Evolutionary conservation across 257 asterid species (phyloP), one percentile per base, ranked within the genome.

Genomic region (Jacaranda mimosifolia): DNA sequence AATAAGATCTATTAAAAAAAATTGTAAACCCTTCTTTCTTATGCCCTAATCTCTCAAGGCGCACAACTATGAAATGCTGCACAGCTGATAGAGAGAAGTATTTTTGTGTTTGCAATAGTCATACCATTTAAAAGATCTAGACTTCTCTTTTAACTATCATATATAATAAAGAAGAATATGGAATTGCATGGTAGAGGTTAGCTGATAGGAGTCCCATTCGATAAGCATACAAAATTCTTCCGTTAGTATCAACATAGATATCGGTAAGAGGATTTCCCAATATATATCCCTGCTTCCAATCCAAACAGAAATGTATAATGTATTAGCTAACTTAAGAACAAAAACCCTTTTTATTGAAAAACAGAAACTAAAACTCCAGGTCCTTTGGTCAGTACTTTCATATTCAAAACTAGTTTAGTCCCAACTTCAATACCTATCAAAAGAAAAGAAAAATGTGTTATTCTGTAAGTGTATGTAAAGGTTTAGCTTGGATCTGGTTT

Each of bases 191-290:
- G 70, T 69, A 84, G 46, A 84, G 77, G 51, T 73, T 72, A 45
- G 79, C 83, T 0, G 85, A 79, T 26, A 85, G 59, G 45, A 85
- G 83, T 17, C 82, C 88, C 88, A 82, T 73, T 51, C 77, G 83
- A 18, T 82, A 63, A 73, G 86, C 89, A 82, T 76, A 82, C 2
- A 57, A 26, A 14, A 79, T 18, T 76, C 39, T 64, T 76, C 57
- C 82, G 58, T 85, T 85, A 12, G 0, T 0, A 6, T 68, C 79
- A 3, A 1, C n/a, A 13, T 39, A 13, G 1, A 3, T 0, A 48
- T 82, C 81, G 9, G 85, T 76, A 4, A 36, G 4, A 9, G 84
- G 84, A 74, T 85, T 85, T 69, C 83, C 84, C 46, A 79, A 18
- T 39, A 77, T 4, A 76, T 85, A 84, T 12, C 88, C 88, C 84